Evolutionary conservation across 108 stramenopile species (phyloP), one percentile per base, ranked within the genome.

Genomic region (Cyclotella choctawhatcheeana): DNA sequence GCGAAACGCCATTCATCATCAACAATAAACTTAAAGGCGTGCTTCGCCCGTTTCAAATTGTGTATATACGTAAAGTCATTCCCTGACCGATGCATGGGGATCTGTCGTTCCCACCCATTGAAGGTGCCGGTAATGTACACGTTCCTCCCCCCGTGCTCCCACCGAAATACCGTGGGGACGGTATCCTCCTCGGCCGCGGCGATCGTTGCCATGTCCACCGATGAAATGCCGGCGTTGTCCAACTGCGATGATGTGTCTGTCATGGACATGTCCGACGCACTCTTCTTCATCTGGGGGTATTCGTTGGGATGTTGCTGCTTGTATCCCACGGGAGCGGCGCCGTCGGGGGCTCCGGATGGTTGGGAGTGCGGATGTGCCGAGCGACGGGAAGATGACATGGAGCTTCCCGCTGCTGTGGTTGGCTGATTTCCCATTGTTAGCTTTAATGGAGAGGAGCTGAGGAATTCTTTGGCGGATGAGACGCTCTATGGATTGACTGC

Each of bases 61-160:
- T 97, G 98, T 74, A 99, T 98, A 82, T 99, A 98, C 27, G 97
- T 98, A 82, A 99, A 99, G 78, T 99, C 99, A 67, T 99, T 98
- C 61, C 99, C 99, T n/a, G 93, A 95, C 22, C 99, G 93, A 71
- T 98, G 97, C 99, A 99, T 99, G 65, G 98, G 97, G 59, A 98
- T 98, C 77, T 99, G 97, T 64, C 97, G 82, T 2, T 87, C 85
- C 99, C 99, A 99, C 27, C 95, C 96, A 75, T 98, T 99, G 82
- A 99, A 99, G 22, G 98, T 99, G 7, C 99, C 99, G 13, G 98
- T 98, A 61, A 99, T 97, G 77, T 97, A 98, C 4, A 98, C 98
- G 65, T 98, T 92, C 8, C 96, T 73, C 7, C 99, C 99, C 10
- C 99, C 99, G 64, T 98, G 97, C 74, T 99, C 99, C 99, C 99